Evolutionary conservation across 1,139 yeast species (phyloP), one percentile per base, ranked within the genome.

Genomic region (Candida glucosophila): DNA sequence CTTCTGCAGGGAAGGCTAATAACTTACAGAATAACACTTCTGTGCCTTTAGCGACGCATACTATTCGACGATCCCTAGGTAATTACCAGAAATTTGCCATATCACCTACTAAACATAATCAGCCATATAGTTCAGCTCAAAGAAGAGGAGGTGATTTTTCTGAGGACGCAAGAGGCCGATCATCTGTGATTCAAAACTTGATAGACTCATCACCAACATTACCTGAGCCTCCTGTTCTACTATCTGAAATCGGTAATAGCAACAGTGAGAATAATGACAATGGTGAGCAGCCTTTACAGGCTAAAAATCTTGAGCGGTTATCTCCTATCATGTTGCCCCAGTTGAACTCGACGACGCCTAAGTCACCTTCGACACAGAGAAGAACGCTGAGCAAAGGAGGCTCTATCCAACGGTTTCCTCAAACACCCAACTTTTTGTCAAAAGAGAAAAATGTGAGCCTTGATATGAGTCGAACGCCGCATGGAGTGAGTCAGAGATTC

Each of bases 151-250:
- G 36, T 39, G 39, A 32, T 44, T 17, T 28, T 14, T 21, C 29
- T n/a, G 36, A 29, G 36, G 33, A 39, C 20, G 34, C 38, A 7
- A 43, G 49, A 15, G 42, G 56, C 25, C 44, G 71, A 26, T 58
- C 69, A 5, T 55, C 68, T 14, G 44, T 62, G 37, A 60, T 67
- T 11, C 62, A 61, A 29, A 54, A 56, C 25, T 53, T 59, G 23
- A 45, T 61, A 25, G 63, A 67, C 31, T 67, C 74, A 0, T 68
- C 74, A 2, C 75, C 76, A 1, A 65, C 71, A 7, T 55, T 67
- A 16, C 72, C 72, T 1, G 63, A 61, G 30, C 66, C 69, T 3
- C 70, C 70, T 2, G 48, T 58, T 5, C 42, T 63, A 14, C 43
- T 50, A 23, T 60, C 67, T 2, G 68, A 60, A 26, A 30, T 52